A percentile compares a stretch with the other conserved stretches of the same genome.
Evolutionary conservation across 2,329 filamentous ascomycete species (phyloP).

Genomic region (Penicillium hesseltinei): DNA sequence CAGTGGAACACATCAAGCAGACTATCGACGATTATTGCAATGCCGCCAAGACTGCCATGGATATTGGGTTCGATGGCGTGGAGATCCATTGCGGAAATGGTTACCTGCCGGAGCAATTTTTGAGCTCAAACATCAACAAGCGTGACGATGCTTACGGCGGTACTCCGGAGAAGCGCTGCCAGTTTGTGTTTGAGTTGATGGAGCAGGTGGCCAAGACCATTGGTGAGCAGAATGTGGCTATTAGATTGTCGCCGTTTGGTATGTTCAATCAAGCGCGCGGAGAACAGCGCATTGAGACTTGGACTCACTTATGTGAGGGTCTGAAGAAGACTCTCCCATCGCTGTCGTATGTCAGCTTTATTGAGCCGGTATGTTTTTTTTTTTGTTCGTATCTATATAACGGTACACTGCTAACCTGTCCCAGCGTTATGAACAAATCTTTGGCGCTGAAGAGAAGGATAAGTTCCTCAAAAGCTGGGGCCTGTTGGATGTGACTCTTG

Average conservation of each 20-base stretch:
- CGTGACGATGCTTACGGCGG: slow-evolving; percentile 54
- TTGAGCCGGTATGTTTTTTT: slow-evolving; percentile 47
- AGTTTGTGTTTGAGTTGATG: slow-evolving; percentile 58
- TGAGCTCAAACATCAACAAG: slow-evolving; percentile 51
- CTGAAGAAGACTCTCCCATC: slow-evolving; percentile 47
- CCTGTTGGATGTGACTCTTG: slow-evolving; percentile 46
- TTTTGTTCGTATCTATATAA: not conserved
- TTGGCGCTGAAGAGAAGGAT: slow-evolving; percentile 50
- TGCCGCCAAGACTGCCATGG: slow-evolving; percentile 52
- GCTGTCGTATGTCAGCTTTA: slow-evolving; percentile 55
- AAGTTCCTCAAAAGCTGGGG: slow-evolving; percentile 51
- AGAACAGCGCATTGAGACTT: slow-evolving; percentile 54
- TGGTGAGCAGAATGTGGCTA: slow-evolving; percentile 47
- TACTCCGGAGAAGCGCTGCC: slow-evolving; percentile 51
- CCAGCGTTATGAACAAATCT: slow-evolving; percentile 53
- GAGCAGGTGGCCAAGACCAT: slow-evolving; percentile 44
- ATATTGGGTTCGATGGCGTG: slow-evolving; percentile 55
- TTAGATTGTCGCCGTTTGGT: slow-evolving; percentile 51
- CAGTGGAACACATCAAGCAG: slow-evolving; percentile 45
- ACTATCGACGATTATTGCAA: slow-evolving; percentile 47
- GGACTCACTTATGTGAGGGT: slow-evolving; percentile 50
- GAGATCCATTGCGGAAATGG: slow-evolving; percentile 53
- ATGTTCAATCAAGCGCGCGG: slow-evolving; percentile 54
- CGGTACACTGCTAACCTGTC: not conserved
- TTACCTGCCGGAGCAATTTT: slow-evolving; percentile 55